Conservation (phyloP, 345 rosid genomes). For the Syzygium oleosum region DNA sequence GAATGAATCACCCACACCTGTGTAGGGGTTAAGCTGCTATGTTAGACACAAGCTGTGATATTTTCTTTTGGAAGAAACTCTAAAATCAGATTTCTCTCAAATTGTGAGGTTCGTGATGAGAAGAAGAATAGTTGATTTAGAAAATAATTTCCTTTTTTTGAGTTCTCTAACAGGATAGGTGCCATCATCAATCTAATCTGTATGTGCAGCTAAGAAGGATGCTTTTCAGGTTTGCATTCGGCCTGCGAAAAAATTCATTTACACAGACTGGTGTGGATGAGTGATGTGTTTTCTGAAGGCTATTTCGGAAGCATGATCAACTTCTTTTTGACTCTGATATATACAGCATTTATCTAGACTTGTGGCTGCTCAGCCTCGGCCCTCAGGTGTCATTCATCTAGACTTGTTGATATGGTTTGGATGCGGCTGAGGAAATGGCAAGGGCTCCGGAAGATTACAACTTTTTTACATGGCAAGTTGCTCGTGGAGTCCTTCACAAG, state of each 20-base stretch:
- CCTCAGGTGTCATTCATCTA: background rate
- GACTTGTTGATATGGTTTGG: background rate
- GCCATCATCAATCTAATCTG: background rate
- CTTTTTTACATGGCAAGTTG: background rate
- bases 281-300: background rate
- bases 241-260: background rate
- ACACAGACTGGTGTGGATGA: background rate
- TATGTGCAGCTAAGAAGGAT: background rate
- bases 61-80: background rate
- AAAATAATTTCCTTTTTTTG: background rate
- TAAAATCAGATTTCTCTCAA: background rate
- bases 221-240: background rate
- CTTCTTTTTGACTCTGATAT: background rate
- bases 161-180: background rate
- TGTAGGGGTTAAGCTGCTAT: background rate
- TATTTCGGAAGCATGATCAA: background rate
- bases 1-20: conserved; percentile 12
- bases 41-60: background rate
- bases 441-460: background rate
- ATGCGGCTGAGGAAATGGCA: background rate
- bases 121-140: background rate
- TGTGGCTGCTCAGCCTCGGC: background rate
- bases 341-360: background rate
- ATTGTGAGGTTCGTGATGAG: background rate
- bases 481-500: background rate